A percentile compares a stretch with the other conserved stretches of the same genome.
Evolutionary conservation across 2,329 filamentous ascomycete species (phyloP).

Genomic region (Scedosporium dehoogii): DNA sequence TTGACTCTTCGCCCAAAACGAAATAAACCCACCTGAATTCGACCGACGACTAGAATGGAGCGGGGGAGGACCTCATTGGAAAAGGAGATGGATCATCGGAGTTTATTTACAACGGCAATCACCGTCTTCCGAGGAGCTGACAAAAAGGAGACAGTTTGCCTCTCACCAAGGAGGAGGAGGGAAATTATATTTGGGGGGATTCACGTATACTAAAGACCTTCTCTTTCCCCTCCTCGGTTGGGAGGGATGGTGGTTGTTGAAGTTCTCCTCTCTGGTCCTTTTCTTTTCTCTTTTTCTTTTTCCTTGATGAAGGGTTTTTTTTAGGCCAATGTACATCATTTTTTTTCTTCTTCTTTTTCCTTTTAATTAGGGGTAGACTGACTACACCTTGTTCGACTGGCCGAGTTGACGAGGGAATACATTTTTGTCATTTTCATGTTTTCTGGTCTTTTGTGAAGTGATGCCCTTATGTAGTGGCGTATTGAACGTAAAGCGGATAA

Average conservation of each 20-base stretch:
- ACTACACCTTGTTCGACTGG: not conserved
- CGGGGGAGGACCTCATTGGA: too few relatives aligned
- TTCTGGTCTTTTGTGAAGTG: not conserved
- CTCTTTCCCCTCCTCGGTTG: not conserved
- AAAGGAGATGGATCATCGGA: too few relatives aligned
- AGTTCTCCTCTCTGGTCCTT: not conserved
- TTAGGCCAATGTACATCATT: constrained; percentile 1
- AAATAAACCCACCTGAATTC: too few relatives aligned
- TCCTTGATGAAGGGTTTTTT: not conserved
- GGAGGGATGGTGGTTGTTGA: not conserved
- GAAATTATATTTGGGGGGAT: not conserved
- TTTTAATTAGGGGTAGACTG: constrained; percentile 2
- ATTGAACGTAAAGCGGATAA: not conserved
- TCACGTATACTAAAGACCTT: not conserved
- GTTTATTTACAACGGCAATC: too few relatives aligned
- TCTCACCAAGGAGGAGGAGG: not conserved
- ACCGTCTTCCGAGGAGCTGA: not conserved
- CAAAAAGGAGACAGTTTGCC: too few relatives aligned
- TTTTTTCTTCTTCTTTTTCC: not conserved
- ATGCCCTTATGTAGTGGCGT: not conserved
- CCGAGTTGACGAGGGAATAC: not conserved
- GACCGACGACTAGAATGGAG: too few relatives aligned
- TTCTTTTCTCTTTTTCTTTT: not conserved
- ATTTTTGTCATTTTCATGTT: not conserved
- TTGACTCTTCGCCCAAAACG: not conserved